These are phyloP conservation scores for Ceratocystiopsis sp. DNA, from an alignment of 2,329 filamentous ascomycete genomes.

Conservation along the genomic window DNA sequence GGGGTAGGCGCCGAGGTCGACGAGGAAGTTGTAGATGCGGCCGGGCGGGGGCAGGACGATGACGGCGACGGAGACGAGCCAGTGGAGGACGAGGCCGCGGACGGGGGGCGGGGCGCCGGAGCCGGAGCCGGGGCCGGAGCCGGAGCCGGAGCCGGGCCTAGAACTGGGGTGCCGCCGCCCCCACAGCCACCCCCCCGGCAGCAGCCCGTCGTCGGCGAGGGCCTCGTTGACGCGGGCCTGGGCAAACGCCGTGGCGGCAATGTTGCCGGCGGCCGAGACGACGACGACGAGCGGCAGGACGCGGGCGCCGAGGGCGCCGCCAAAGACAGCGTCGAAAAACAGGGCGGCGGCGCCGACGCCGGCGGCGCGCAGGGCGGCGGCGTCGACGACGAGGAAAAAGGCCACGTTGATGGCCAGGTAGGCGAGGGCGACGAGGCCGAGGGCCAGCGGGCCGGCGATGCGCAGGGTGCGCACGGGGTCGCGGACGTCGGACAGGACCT, in stretches of 20 bases:
- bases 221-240: conserved; percentile 31
- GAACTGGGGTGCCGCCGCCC: no score
- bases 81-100: conserved; percentile 35
- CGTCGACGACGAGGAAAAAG: conserved; percentile 41
- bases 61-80: conserved; percentile 40
- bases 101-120: conserved; percentile 10
- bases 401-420: conserved; percentile 42
- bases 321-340: conserved; percentile 41
- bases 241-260: conserved; percentile 29
- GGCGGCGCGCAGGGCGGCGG: conserved; percentile 33
- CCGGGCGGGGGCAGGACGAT: conserved; percentile 32
- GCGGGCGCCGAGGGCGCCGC: conserved; percentile 23
- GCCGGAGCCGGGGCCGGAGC: neutral
- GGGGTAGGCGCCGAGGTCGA: conserved; percentile 21
- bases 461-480: conserved; percentile 41
- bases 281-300: conserved; percentile 30
- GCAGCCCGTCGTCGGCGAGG: conserved; percentile 27
- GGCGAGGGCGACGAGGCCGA: conserved; percentile 33
- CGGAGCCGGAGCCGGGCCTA: no score
- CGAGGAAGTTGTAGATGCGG: conserved; percentile 21
- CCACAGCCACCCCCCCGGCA: conserved; percentile 23
- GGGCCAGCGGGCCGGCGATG: conserved; percentile 35
- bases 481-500: conserved; percentile 37
- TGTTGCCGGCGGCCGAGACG: conserved; percentile 29
- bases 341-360: conserved; percentile 37